phyloP scores from a whole-genome alignment of 768 basidiomycete species.

The Candolleomyces efflorescens region DNA sequence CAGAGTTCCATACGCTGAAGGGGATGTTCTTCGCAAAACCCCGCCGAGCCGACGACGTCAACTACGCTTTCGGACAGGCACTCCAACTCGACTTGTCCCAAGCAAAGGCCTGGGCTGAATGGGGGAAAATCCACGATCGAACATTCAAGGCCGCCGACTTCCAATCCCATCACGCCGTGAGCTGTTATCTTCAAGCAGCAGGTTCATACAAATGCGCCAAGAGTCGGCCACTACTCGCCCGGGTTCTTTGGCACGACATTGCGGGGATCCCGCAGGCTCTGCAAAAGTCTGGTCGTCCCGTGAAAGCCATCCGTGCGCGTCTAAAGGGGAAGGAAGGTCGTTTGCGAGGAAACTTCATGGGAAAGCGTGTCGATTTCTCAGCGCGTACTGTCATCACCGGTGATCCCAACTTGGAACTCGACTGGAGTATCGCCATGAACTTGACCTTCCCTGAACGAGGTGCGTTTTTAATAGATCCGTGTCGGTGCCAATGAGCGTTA shows the following conservation, averaged over 20 bases:
- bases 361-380: constrained; percentile 98
- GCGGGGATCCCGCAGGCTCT: constrained; percentile 96
- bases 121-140: constrained; percentile 91
- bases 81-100: constrained; percentile 94
- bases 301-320: constrained; percentile 97
- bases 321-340: constrained; percentile 99
- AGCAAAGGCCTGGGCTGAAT: constrained; percentile 98
- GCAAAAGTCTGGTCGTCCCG: constrained; percentile 95
- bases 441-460: constrained; percentile 96
- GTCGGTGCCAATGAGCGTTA: neutral
- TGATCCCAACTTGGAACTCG: constrained; percentile 93
- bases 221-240: constrained; percentile 83
- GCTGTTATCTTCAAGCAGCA: constrained; percentile 96
- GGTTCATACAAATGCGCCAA: constrained; percentile 93
- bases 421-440: constrained; percentile 94
- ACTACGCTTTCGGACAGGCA: constrained; percentile 88
- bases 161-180: constrained; percentile 80
- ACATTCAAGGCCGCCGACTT: constrained; percentile 86
- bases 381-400: constrained; percentile 99
- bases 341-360: constrained; percentile 97
- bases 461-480: constrained; percentile 27
- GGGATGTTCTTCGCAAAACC: constrained; percentile 96
- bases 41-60: constrained; percentile 84
- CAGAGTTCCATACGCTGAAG: constrained; percentile 97
- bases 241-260: constrained; percentile 97